Evolutionary conservation across 1,139 yeast genomes (phyloP).

Genomic region (Hanseniaspora gamundiae): DNA sequence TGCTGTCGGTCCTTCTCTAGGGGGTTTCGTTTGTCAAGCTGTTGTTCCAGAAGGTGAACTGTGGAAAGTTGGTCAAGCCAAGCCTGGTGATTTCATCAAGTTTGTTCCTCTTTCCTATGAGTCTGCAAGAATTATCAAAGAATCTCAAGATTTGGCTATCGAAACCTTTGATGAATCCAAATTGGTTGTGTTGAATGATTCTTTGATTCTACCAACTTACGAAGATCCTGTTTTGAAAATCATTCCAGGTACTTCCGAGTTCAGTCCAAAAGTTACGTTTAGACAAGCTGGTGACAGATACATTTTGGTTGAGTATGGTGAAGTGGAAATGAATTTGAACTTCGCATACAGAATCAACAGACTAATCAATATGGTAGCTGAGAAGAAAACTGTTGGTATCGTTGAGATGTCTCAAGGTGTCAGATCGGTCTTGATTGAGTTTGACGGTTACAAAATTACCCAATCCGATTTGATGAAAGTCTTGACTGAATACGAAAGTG

Average conservation of each 20-base stretch:
- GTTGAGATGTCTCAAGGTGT: conserved; percentile 97
- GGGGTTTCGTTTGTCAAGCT: conserved; percentile 95
- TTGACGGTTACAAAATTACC: conserved; percentile 43
- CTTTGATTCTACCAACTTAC: conserved; percentile 28
- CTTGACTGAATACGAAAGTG: conserved; percentile 62
- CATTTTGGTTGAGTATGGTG: conserved; percentile 84
- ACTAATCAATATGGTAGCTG: conserved; percentile 59
- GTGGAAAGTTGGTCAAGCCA: conserved; percentile 98
- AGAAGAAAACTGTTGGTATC: conserved; percentile 59
- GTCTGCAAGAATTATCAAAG: conserved; percentile 53
- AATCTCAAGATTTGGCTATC: conserved; percentile 44
- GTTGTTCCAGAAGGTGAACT: conserved; percentile 91
- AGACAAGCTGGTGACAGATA: conserved; percentile 97
- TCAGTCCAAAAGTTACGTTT: conserved; percentile 64
- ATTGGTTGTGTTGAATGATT: conserved; percentile 30
- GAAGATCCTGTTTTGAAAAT: conserved; percentile 51
- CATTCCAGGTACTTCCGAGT: conserved; percentile 33
- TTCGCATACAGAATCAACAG: conserved; percentile 75
- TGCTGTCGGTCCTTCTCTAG: conserved; percentile 94
- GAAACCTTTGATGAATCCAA: conserved; percentile 30
- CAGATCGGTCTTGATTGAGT: conserved; percentile 83
- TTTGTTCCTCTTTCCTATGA: conserved; percentile 68
- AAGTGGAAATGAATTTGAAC: conserved; percentile 73
- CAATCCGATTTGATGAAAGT: conserved; percentile 53
- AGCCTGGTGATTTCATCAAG: conserved; percentile 78